Conservation (phyloP, 352 stramenopile genomes). For the Globisporangium acanthophoron region DNA sequence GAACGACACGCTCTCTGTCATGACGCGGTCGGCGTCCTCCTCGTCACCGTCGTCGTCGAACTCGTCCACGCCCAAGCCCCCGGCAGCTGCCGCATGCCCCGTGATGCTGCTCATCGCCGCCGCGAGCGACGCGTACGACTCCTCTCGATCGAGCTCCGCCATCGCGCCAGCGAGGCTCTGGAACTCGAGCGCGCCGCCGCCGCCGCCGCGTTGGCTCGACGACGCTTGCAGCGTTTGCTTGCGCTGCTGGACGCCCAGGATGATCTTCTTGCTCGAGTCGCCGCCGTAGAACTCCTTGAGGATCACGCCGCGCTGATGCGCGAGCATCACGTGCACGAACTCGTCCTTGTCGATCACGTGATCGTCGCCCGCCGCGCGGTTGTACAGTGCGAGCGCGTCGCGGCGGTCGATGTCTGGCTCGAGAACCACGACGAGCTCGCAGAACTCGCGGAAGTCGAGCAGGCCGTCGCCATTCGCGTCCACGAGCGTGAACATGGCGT, state of each 20-base stretch:
- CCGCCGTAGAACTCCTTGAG: slow-evolving; percentile 56
- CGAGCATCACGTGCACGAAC: slow-evolving; percentile 71
- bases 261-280: slow-evolving; percentile 48
- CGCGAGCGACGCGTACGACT: slow-evolving; percentile 49
- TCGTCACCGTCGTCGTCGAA: slow-evolving; percentile 25
- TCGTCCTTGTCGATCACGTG: slow-evolving; percentile 79
- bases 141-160: slow-evolving; percentile 40
- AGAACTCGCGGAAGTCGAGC: slow-evolving; percentile 73
- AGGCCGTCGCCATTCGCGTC: slow-evolving; percentile 65
- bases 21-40: slow-evolving; percentile 15
- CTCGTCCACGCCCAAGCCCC: slow-evolving; percentile 3
- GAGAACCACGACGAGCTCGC: slow-evolving; percentile 49
- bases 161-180: slow-evolving; percentile 18
- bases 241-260: slow-evolving; percentile 40
- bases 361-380: slow-evolving; percentile 56
- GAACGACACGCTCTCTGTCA: slow-evolving; percentile 59
- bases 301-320: slow-evolving; percentile 61
- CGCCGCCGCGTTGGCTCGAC: neutral
- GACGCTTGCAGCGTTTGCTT: slow-evolving; percentile 26
- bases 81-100: neutral
- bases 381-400: slow-evolving; percentile 55
- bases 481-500: slow-evolving; percentile 66
- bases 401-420: slow-evolving; percentile 64
- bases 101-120: slow-evolving; percentile 36
- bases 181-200: slow-evolving; percentile 10